Percentiles rank a stretch among this genome's conserved stretches.
Evolutionary conservation across 2,329 filamentous ascomycete species (phyloP).

Genomic region (Xylogone sp.): DNA sequence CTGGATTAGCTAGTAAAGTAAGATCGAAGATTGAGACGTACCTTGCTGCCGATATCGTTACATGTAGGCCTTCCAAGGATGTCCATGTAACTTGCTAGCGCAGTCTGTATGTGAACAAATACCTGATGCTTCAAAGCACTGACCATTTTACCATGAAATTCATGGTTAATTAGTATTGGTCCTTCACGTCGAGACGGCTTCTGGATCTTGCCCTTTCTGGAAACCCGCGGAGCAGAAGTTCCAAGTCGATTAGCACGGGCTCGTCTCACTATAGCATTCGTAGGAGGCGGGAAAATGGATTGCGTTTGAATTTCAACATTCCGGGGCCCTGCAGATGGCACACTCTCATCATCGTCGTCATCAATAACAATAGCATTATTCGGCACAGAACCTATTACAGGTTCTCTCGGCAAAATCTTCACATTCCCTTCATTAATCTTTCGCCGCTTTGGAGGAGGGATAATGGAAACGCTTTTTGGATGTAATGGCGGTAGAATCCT

Average conservation of each 20-base stretch:
- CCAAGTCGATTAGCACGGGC: not conserved
- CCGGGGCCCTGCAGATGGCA: conserved; percentile 3
- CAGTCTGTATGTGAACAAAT: conserved; percentile 10
- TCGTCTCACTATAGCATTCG: not conserved
- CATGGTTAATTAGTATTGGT: not conserved
- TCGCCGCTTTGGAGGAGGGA: not conserved
- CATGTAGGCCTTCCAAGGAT: conserved; percentile 6
- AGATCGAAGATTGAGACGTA: conserved; percentile 1
- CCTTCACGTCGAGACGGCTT: conserved; percentile 3
- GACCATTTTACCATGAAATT: not conserved
- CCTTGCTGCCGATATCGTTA: conserved; percentile 9
- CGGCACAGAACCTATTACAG: not conserved
- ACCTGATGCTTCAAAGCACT: conserved; percentile 7
- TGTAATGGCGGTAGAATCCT: not conserved
- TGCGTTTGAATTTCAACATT: conserved; percentile 4
- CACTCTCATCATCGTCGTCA: conserved; percentile 30
- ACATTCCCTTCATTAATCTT: not conserved
- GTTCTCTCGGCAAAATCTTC: not conserved
- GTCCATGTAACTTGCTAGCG: conserved; percentile 3
- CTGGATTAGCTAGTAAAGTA: not conserved
- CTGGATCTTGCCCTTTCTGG: not conserved
- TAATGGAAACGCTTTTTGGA: not conserved
- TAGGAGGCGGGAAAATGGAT: not conserved
- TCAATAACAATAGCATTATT: conserved; percentile 43
- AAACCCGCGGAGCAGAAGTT: not conserved